These are phyloP conservation scores for Pseudogymnoascus sp. DNA, from an alignment of 2,329 filamentous ascomycete genomes.

Conservation along the genomic window DNA sequence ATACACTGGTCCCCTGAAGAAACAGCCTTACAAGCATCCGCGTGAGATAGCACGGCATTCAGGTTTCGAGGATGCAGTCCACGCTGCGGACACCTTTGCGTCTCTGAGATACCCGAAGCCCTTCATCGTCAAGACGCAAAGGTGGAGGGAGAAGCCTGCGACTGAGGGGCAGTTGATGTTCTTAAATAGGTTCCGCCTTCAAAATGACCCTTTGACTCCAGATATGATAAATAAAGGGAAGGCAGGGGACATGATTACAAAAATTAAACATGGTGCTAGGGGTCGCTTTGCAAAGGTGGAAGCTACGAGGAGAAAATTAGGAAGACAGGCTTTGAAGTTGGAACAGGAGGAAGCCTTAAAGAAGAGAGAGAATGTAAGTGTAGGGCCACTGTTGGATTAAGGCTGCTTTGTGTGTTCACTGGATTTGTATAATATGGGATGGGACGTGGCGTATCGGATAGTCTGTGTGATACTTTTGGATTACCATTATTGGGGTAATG, in stretches of 20 bases:
- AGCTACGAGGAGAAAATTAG: constrained; percentile 42
- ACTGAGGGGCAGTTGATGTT: constrained; percentile 58
- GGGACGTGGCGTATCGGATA: neutral
- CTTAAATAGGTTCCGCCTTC: constrained; percentile 55
- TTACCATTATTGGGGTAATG: neutral
- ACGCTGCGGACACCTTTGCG: constrained; percentile 78
- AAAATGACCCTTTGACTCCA: constrained; percentile 44
- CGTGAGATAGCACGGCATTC: constrained; percentile 56
- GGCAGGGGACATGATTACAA: constrained; percentile 86
- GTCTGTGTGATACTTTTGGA: neutral
- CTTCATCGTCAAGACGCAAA: constrained; percentile 57
- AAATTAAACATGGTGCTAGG: constrained; percentile 73
- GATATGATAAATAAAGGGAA: constrained; percentile 66
- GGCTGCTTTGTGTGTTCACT: neutral
- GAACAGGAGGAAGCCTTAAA: constrained; percentile 34
- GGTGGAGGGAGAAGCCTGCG: constrained; percentile 63
- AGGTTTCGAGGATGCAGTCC: constrained; percentile 67
- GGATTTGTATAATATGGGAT: constrained; percentile 1
- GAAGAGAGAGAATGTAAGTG: constrained; percentile 43
- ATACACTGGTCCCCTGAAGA: constrained; percentile 27
- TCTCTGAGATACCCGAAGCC: constrained; percentile 53
- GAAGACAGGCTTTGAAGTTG: constrained; percentile 30
- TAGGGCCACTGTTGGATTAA: constrained; percentile 41
- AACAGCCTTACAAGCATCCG: constrained; percentile 57
- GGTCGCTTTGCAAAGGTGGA: constrained; percentile 50